Conservation (phyloP, 108 stramenopile species). For the Cyclotella sp. region DNA sequence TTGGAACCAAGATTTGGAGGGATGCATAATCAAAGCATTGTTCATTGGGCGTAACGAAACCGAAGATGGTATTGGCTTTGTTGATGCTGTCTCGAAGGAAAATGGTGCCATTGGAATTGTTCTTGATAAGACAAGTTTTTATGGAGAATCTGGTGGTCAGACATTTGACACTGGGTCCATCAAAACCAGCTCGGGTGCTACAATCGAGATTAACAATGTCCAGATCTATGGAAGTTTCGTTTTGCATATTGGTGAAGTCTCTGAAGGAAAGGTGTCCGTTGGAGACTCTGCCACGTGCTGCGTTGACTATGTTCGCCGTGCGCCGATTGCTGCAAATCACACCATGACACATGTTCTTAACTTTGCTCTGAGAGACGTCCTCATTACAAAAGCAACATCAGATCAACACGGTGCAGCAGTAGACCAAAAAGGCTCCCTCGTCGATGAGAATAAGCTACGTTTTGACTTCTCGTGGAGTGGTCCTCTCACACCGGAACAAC, state of each 20-base stretch:
- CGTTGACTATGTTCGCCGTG: constrained; percentile 97
- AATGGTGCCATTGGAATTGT: constrained; percentile 90
- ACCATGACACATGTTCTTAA: constrained; percentile 99
- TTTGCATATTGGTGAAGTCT: constrained; percentile 88
- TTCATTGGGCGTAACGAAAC: constrained; percentile 92
- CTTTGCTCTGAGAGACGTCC: constrained; percentile 91
- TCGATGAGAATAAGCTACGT: constrained; percentile 94
- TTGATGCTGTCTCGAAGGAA: constrained; percentile 72
- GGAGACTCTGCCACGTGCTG: constrained; percentile 82
- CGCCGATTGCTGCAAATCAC: constrained; percentile 96
- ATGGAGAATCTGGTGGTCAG: constrained; percentile 98
- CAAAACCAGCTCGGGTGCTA: constrained; percentile 54
- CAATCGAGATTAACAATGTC: constrained; percentile 80
- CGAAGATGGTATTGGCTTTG: constrained; percentile 89
- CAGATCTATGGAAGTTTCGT: constrained; percentile 93
- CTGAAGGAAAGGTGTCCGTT: constrained; percentile 73
- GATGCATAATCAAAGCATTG: constrained; percentile 85
- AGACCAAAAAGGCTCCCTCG: constrained; percentile 98
- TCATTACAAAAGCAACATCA: constrained; percentile 60
- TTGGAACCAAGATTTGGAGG: constrained; percentile 82
- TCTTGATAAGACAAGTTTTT: constrained; percentile 93
- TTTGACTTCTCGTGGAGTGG: constrained; percentile 97
- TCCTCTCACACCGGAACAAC: constrained; percentile 79
- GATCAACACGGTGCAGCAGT: constrained; percentile 58
- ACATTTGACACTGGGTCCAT: constrained; percentile 91